These are phyloP conservation scores for Carnegiea gigantea DNA, from an alignment of 179 eudicot genomes.

Conservation along the genomic window DNA sequence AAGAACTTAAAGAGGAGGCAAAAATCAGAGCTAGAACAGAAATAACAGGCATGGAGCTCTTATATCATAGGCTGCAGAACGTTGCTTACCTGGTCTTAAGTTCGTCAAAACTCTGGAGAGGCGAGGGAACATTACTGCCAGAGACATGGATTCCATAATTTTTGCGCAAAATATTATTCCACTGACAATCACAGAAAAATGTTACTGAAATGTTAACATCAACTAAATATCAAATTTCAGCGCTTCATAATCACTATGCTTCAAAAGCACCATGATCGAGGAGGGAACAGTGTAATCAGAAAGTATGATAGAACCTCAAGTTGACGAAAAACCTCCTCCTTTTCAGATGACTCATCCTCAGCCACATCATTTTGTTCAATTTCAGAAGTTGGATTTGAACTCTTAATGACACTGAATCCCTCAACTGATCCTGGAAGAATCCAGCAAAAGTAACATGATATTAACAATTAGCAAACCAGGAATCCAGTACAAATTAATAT, in stretches of 20 bases:
- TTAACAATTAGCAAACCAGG: slow-evolving; percentile 3
- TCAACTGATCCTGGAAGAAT: slow-evolving; percentile 50
- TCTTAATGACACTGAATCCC: slow-evolving; percentile 83
- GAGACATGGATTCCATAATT: slow-evolving; percentile 68
- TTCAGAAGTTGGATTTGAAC: slow-evolving; percentile 38
- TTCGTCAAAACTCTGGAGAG: slow-evolving; percentile 77
- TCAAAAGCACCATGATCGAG: not conserved
- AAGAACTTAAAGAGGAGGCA: not conserved
- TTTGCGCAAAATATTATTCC: slow-evolving; percentile 72
- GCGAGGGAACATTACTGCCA: slow-evolving; percentile 83
- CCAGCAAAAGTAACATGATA: not conserved
- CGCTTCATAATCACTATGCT: not conserved
- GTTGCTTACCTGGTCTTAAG: slow-evolving; percentile 56
- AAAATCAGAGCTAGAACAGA: not conserved
- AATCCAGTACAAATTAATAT: not conserved
- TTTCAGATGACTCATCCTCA: slow-evolving; percentile 36
- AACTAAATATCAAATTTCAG: slow-evolving; percentile 5
- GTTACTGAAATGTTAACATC: slow-evolving; percentile 13
- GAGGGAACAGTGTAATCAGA: not conserved
- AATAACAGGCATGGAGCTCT: not conserved
- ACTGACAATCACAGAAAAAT: slow-evolving; percentile 37
- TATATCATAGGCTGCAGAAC: slow-evolving; percentile 4
- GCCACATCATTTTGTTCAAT: slow-evolving; percentile 35
- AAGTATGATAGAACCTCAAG: slow-evolving; percentile 58
- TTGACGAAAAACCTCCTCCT: slow-evolving; percentile 67